Evolutionary conservation across 306 rosid genomes (phyloP).

Genomic region (Fagus crenata): DNA sequence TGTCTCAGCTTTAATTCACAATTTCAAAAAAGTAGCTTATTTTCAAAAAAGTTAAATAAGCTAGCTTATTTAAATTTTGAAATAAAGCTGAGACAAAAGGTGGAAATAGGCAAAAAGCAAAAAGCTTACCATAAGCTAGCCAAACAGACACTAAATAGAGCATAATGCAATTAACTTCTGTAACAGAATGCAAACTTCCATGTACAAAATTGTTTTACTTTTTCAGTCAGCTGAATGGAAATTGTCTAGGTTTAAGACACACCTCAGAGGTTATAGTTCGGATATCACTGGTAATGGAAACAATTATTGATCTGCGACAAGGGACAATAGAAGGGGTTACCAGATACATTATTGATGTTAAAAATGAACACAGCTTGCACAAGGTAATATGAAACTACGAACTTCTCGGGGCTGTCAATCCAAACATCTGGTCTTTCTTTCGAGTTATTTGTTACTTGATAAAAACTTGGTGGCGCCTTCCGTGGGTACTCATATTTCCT

Average conservation of each 20-base stretch:
- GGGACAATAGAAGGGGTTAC: background rate
- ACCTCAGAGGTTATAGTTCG: constrained; percentile 92
- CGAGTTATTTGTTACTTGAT: constrained; percentile 87
- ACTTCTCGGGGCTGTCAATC: constrained; percentile 97
- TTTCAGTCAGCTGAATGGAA: background rate
- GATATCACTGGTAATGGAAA: constrained; percentile 87
- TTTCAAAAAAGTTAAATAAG: no score
- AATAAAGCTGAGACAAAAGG: no score
- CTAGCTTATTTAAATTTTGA: no score
- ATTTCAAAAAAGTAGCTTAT: no score
- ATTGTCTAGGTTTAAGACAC: constrained; percentile 31
- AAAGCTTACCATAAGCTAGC: no score
- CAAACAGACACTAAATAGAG: background rate
- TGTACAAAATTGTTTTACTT: background rate
- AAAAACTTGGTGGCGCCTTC: constrained; percentile 81
- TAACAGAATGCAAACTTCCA: constrained; percentile 17
- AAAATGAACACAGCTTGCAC: constrained; percentile 17
- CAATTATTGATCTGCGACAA: constrained; percentile 53
- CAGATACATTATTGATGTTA: background rate
- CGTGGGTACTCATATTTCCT: constrained; percentile 86
- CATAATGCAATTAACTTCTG: background rate
- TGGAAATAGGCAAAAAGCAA: no score
- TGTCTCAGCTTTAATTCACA: no score
- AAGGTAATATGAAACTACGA: constrained; percentile 26
- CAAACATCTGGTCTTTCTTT: constrained; percentile 97